Conservation (phyloP, 306 rosid species). For the Mimosa bimucronata region DNA sequence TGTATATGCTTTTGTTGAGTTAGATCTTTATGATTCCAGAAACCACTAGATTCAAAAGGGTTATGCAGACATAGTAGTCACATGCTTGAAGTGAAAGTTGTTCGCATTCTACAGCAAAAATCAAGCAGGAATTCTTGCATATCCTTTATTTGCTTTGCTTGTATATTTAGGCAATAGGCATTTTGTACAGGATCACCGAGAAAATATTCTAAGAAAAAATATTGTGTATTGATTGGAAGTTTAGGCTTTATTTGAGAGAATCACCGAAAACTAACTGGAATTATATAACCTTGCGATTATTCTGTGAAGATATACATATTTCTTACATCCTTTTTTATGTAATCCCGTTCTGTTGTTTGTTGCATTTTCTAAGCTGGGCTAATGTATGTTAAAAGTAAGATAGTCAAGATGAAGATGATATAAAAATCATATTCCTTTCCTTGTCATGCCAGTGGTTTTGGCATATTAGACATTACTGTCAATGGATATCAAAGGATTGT, state of each 20-base stretch:
- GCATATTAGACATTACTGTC: background rate
- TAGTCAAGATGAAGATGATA: background rate
- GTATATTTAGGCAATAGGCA: conserved; percentile 47
- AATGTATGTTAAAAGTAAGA: background rate
- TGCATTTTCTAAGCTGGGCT: background rate
- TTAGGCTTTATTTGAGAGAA: conserved; percentile 28
- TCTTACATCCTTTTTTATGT: background rate
- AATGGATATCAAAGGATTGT: background rate
- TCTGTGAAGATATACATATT: background rate
- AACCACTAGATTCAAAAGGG: conserved; percentile 32
- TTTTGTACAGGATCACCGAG: conserved; percentile 31
- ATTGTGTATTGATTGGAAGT: conserved; percentile 29
- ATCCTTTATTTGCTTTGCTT: conserved; percentile 57
- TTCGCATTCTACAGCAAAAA: conserved; percentile 37
- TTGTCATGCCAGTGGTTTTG: background rate
- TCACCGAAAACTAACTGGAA: background rate
- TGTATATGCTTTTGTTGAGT: conserved; percentile 29
- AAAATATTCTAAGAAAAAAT: conserved; percentile 31
- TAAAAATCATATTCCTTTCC: background rate
- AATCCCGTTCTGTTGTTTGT: background rate
- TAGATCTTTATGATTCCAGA: conserved; percentile 35
- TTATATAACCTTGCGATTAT: conserved; percentile 5
- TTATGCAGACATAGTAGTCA: conserved; percentile 37
- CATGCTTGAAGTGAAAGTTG: conserved; percentile 37
- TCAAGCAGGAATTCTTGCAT: conserved; percentile 41